Base-by-base conservation (phyloP, 1,284 basidiomycete species). In the Cutaneotrichosporon arboriforme region DNA sequence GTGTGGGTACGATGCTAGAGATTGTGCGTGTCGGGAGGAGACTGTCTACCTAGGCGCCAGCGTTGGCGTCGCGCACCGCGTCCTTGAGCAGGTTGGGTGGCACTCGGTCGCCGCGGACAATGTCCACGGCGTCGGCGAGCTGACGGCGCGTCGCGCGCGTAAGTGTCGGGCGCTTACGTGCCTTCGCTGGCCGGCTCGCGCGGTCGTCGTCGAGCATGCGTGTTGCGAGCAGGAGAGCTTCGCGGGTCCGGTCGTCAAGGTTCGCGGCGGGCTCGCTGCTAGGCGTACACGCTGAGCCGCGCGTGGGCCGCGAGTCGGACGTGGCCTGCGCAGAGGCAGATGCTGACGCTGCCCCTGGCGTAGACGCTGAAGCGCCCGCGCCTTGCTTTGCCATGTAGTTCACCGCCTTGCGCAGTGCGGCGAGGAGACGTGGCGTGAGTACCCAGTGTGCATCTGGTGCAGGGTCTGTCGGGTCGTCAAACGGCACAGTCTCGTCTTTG, bases 161-260 rank as follows among this genome's bases (percentile, higher is more conserved):
- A 55, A 14, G 37, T n/a, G 10, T 38, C 4, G 18, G 31, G 17
- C 38, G 51, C 22, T 40, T 42, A 21, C 26, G 10, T 43, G 46
- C 8, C 10, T 21, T 37, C 22, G 45, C 14, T 49, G 51, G 33
- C 36, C 54, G 54, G 9, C 38, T 36, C 1, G 20, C 33, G 9
- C 35, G 26, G 46, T 59, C 57, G 46, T 55, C 49, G 31, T 17
- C 41, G 4, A 59, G 26, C 57, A 59, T 55, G 34, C 41, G 44
- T n/a, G 40, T 22, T 13, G 44, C 57, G 15, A 55, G 43, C 17
- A 17, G 23, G 15, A 44, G 22, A 12, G 57, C 51, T 9, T 44
- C 22, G 20, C 26, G 33, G 21, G 17, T 34, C 15, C 54, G 51
- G 8, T 39, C 33, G 54, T 51, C 49, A 18, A 23, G 2, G 4